A percentile compares a stretch with the other conserved stretches of the same genome.
Conservation (phyloP, 176 grass and related monocot genomes). For the Rhynchospora tenuis region DNA sequence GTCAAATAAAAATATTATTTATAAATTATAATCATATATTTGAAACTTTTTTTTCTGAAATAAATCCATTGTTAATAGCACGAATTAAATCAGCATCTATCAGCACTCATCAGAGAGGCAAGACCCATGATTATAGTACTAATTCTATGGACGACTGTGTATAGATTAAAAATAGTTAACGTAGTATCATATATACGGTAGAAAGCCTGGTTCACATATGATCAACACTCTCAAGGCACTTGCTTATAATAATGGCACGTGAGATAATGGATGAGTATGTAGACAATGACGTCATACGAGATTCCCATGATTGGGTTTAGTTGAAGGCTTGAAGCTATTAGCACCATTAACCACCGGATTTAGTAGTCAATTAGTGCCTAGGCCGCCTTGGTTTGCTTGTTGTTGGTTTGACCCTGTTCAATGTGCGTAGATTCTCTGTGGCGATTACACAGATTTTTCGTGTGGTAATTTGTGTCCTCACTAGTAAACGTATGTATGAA, state of each 20-base stretch:
- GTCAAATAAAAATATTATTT: too few relatives aligned
- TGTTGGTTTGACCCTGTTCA: neutral
- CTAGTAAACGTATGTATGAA: neutral
- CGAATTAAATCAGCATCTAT: too few relatives aligned
- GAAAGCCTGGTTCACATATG: neutral
- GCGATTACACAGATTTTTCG: too few relatives aligned
- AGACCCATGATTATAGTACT: too few relatives aligned
- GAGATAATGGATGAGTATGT: constrained; percentile 6
- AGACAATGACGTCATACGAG: neutral
- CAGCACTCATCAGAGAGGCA: too few relatives aligned
- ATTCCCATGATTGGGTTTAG: neutral
- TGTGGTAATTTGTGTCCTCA: neutral
- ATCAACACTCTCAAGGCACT: neutral
- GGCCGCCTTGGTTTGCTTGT: neutral
- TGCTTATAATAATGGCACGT: neutral
- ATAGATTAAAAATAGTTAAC: neutral
- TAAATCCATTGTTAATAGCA: too few relatives aligned
- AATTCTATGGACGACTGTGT: too few relatives aligned
- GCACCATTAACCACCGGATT: neutral
- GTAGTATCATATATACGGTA: neutral
- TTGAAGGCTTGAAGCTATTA: neutral
- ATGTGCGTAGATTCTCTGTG: neutral
- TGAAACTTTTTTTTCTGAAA: too few relatives aligned
- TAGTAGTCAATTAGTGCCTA: neutral
- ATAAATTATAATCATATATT: too few relatives aligned